Evolutionary conservation across 2,329 filamentous ascomycete genomes (phyloP).

Genomic region (Aspergillus udagawae): DNA sequence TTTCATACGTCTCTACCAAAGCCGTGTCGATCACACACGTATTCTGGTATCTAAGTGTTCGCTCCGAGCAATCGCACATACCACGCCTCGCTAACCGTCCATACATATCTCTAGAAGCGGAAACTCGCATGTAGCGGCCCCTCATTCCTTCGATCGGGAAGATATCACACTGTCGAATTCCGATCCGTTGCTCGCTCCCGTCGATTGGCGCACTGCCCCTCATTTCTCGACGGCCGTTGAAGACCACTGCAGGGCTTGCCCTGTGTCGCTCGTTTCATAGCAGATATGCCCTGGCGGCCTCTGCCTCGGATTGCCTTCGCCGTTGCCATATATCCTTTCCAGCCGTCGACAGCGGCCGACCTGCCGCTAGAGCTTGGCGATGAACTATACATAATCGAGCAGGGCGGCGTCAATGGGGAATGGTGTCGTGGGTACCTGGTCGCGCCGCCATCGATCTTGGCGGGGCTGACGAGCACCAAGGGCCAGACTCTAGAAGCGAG

Average conservation of each 20-base stretch:
- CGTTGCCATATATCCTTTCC: constrained; percentile 91
- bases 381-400: constrained; percentile 97
- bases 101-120: background rate
- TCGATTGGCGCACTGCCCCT: constrained; percentile 12
- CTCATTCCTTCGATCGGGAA: constrained; percentile 17
- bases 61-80: background rate
- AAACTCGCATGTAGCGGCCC: constrained; percentile 22
- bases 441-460: constrained; percentile 85
- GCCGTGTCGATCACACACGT: background rate
- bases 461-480: constrained; percentile 83
- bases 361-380: constrained; percentile 96
- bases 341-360: constrained; percentile 79
- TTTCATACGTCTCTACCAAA: background rate
- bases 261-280: constrained; percentile 14
- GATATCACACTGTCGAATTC: constrained; percentile 21
- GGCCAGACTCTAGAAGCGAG: constrained; percentile 92
- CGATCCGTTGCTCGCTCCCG: constrained; percentile 13
- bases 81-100: background rate
- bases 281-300: constrained; percentile 89
- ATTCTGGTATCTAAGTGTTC: background rate
- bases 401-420: constrained; percentile 75
- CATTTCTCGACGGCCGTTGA: constrained; percentile 22
- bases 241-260: constrained; percentile 18
- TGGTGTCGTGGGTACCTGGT: constrained; percentile 97
- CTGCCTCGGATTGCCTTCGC: constrained; percentile 96